phyloP scores from a whole-genome alignment of 495 filamentous ascomycete genomes.

The Neurospora sp. region DNA sequence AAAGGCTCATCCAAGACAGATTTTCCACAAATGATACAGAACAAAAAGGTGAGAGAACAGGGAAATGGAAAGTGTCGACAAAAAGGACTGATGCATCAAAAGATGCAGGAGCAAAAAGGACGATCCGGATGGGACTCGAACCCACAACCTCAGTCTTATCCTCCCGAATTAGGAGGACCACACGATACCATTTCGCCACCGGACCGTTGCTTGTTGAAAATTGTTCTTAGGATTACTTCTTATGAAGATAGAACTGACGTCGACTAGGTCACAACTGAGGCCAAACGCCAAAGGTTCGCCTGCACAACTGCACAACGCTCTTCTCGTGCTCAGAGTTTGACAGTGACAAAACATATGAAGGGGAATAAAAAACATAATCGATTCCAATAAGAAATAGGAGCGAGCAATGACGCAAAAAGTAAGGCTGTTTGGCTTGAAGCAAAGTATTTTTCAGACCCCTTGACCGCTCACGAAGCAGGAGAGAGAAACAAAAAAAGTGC shows the following conservation, averaged over 20 bases:
- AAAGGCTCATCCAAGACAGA: no score
- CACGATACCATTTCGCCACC: background rate
- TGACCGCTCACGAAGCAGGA: background rate
- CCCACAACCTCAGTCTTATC: conserved; percentile 1
- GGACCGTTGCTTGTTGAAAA: background rate
- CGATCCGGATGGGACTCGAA: background rate
- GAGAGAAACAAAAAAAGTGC: background rate
- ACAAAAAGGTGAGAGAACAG: background rate
- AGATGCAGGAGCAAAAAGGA: background rate
- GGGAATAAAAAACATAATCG: background rate
- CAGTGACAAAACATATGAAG: background rate
- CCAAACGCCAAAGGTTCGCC: background rate
- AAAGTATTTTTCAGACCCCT: background rate
- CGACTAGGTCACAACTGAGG: background rate
- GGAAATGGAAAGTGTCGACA: background rate
- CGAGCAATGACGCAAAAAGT: background rate
- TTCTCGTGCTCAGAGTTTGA: background rate
- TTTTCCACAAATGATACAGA: background rate
- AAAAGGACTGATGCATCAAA: background rate
- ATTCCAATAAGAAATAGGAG: background rate
- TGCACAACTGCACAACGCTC: background rate
- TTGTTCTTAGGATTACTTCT: rapidly evolving
- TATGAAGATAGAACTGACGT: background rate
- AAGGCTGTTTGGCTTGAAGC: background rate
- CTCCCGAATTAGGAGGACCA: background rate